Base-by-base conservation (phyloP, 1,284 basidiomycete genomes). In the Rhizoctonia solani region DNA sequence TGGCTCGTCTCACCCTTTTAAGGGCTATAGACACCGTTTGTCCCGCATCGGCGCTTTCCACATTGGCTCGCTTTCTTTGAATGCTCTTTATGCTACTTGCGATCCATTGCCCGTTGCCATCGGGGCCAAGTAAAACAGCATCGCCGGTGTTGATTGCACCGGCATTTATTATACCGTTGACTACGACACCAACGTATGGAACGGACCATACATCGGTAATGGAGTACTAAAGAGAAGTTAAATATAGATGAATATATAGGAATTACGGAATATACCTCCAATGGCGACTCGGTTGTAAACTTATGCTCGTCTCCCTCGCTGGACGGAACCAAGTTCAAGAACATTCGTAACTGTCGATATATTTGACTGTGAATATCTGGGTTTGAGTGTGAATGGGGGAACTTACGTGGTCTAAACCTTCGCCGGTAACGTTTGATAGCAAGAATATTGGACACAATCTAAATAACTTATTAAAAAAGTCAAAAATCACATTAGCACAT, bases 1-100 rank as follows among this genome's bases (percentile, higher is more conserved):
- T 87, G 5, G 87, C 84, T 59, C 93, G 81, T 56, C 90, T 84
- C 69, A 97, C 88, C 56, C 93, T 84, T 81, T 99, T 99, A 27
- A 99, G 79, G 3, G 95, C 97, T 66, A 98, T 83, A 25, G 93
- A 93, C 8, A 98, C 95, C 67, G 91, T 93, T 78, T 99, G 96
- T 0, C 96, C 96, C 0, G 96, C 97, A 72, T 95, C 93, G 0
- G 93, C 96, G 9, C 29, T 92, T 93, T 42, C 93, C 90, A 65
- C 39, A 53, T 68, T 44, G n/a, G 29, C 37, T 88, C 92, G 81
- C 78, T 98, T 99, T 56, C 95, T 85, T 78, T 99, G 95, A 77
- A 99, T 99, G 69, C 88, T 91, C 80, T 93, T 93, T 71, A 99
- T 82, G 2, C 87, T 81, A 0, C 93, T 93, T 21, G 84, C 83